Evolutionary conservation across 176 grass and related monocot genomes (phyloP), one percentile per base, ranked within the genome.

Genomic region (Lolium multiflorum): DNA sequence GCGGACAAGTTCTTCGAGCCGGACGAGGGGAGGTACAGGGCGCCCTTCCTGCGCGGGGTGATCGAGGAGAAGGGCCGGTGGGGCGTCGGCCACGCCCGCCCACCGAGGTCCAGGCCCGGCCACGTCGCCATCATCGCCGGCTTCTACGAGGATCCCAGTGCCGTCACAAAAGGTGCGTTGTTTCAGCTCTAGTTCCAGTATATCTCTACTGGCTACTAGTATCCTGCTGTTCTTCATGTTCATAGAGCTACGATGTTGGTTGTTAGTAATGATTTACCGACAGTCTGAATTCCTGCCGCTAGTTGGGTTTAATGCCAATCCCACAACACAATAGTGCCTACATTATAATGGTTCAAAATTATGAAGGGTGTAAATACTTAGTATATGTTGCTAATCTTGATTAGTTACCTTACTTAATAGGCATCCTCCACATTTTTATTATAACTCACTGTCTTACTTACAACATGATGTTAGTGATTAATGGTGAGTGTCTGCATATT

Each of bases 1-100:
- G 93, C 96, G 37, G 96, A 98, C 84, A 98, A 98, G 74, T 98
- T 98, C 89, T 98, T 91, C 83, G 93, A 98, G 88, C 87, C 93
- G 41, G 93, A 97, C 25, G 87, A 88, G 8, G 89, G 92, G 0
- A 81, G 89, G 14, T 98, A 95, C 81, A 85, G 95, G 81, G 95
- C 95, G 59, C 93, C 93, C 31, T 98, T 98, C 84, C 80, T 98
- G 82, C 91, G 95, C 47, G 89, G 93, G 46, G 86, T 95, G 56
- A 98, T 98, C 16, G 81, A 91, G 73, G 89, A 91, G 81, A 93
- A 84, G 81, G 96, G 96, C 0, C 84, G 96, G 46, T 98, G 93
- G 96, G 96, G 93, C 17, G 91, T 98, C 69, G 93, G 93, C 61
- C 96, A 98, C 63, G 96, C 48, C 96, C 96, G 46, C 96, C 96